Percentiles rank a stretch among this genome's conserved stretches.
Evolutionary conservation across 1,139 yeast species (phyloP).

Genomic region (Hyphopichia pseudoburtonii): DNA sequence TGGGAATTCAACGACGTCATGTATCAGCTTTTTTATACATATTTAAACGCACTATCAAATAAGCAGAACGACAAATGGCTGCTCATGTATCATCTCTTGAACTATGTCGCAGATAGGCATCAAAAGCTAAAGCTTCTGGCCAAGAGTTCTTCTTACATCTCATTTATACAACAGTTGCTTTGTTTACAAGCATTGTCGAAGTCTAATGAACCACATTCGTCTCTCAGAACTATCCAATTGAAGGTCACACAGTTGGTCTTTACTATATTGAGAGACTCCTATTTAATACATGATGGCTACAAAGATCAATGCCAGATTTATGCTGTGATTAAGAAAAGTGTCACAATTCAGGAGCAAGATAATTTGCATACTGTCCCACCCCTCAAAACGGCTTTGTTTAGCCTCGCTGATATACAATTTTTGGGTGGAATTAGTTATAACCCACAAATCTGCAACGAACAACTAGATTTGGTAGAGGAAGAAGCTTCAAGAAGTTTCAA

Average conservation of each 20-base stretch:
- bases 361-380: too few species aligned
- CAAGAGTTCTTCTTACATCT: conserved; percentile 19
- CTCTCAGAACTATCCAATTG: too few species aligned
- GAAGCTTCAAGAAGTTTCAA: too few species aligned
- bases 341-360: conserved; percentile 2
- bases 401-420: conserved; percentile 10
- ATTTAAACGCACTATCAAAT: conserved; percentile 21
- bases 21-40: conserved; percentile 32
- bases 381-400: too few species aligned
- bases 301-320: conserved; percentile 22
- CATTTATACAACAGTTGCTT: too few species aligned
- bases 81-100: conserved; percentile 22
- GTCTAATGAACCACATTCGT: too few species aligned
- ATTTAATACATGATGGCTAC: conserved; percentile 32
- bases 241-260: conserved; percentile 13
- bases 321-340: conserved; percentile 13
- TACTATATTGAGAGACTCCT: conserved; percentile 15
- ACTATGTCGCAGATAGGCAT: conserved; percentile 19
- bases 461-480: too few species aligned
- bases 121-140: conserved; percentile 17
- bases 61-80: conserved; percentile 31
- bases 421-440: too few species aligned
- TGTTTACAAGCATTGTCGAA: too few species aligned
- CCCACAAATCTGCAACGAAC: too few species aligned
- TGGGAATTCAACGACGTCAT: conserved; percentile 23